phyloP scores from a whole-genome alignment of 352 stramenopile genomes.

The Phytophthora hibernalis region DNA sequence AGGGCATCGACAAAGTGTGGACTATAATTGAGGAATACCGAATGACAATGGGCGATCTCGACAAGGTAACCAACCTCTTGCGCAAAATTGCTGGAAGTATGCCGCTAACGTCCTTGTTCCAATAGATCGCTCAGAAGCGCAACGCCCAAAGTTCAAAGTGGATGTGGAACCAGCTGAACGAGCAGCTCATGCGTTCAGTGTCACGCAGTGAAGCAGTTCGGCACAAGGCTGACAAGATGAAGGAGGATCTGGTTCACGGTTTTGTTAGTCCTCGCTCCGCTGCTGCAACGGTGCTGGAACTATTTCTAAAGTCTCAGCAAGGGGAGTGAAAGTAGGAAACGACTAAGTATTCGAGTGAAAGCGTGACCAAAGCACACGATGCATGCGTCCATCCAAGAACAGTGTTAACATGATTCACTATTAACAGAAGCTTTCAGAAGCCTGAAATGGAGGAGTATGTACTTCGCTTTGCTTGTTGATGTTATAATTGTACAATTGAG shows the following conservation, averaged over 20 bases:
- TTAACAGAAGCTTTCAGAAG: no score
- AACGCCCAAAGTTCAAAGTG: constrained; percentile 79
- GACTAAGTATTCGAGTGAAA: constrained; percentile 4
- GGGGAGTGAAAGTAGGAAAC: constrained; percentile 21
- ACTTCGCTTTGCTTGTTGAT: constrained; percentile 13
- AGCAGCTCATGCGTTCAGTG: constrained; percentile 77
- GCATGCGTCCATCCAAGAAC: no score
- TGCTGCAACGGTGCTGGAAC: constrained; percentile 61
- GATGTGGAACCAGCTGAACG: constrained; percentile 85
- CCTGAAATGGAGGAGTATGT: neutral
- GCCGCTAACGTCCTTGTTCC: neutral
- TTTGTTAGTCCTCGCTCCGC: constrained; percentile 75
- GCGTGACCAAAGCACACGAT: neutral
- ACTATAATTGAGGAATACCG: constrained; percentile 68
- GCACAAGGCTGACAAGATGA: constrained; percentile 62
- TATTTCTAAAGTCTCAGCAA: constrained; percentile 65
- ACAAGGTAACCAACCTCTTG: constrained; percentile 46
- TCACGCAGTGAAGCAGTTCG: constrained; percentile 53
- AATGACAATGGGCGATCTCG: constrained; percentile 56
- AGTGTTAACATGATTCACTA: no score
- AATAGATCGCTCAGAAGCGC: constrained; percentile 69
- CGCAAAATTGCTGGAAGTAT: neutral
- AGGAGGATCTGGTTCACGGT: constrained; percentile 64
- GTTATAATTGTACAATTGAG: constrained; percentile 35
- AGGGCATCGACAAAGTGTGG: constrained; percentile 81